Base-by-base conservation (phyloP, 208 protist species). In the Wallacemonas sp. region DNA sequence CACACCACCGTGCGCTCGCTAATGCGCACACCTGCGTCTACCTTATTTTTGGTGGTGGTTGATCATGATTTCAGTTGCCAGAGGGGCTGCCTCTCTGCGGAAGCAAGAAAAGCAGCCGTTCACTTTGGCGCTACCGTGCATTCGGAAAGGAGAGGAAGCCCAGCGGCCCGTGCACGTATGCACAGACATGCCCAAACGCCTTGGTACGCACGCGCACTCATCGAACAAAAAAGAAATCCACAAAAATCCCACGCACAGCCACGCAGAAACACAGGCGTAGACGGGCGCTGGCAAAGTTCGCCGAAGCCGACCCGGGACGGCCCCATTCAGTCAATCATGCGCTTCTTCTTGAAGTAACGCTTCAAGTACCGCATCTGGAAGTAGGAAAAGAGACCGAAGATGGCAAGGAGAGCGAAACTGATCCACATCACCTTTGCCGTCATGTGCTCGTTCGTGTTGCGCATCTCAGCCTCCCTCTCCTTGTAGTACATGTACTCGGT, bases 401-500 rank as follows among this genome's bases (percentile, higher is more conserved):
- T 68, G 3, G 80, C 27, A 50, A 94, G 85, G 12, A 91, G 68
- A 1, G 69, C 36, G 15, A 85, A 63, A n/a, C 81, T 79, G 61
- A 89, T 68, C 73, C 73, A 84, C 61, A 81, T 80, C 45, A 93
- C 79, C 50, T 78, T 83, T 30, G 75, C 21, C 17, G 76, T 90
- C 81, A 91, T 87, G 61, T 81, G 66, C 73, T 97, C 92, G 68
- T 89, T 96, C 1, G 89, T 85, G 64, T 78, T 74, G n/a, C 92
- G 82, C 89, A 97, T 93, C 50, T 91, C 82, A 32, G 65, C 70
- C 66, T 98, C 94, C 39, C 87, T 81, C 54, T 89, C 71, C 64
- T 85, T 89, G 66, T 86, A 93, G 78, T 97, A 96, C 13, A 83
- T 26, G 64, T 94, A 96, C 65, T 97, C 87, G 15, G 69, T 76